Base-by-base conservation (phyloP, 805 yeast genomes). In the Metschnikowia hibisci region DNA sequence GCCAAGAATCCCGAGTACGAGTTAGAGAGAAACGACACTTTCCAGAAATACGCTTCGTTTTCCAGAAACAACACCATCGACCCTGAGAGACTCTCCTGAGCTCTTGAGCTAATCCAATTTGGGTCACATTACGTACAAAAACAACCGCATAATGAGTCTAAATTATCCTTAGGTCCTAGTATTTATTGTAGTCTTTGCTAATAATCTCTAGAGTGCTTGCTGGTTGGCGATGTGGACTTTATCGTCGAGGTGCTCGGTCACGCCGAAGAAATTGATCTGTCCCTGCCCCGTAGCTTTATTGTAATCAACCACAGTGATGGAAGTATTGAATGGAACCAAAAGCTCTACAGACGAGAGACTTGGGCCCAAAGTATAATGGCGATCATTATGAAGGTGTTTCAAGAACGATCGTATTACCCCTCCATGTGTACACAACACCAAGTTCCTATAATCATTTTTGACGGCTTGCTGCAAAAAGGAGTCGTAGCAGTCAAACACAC, bases 381-480 rank as follows among this genome's bases (percentile, higher is more conserved):
- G 52, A 16, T 66, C 71, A 4, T 60, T 54, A 38, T 78, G 63
- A 33, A 84, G 63, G 57, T 80, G 70, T 46, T 75, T 74, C 31
- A 78, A 57, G 29, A 82, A 71, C 23, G 80, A 75, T 35, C 87
- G 76, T 13, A 87, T 81, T 1, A 84, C 84, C 7, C 95, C 95
- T 15, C 96, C 96, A 59, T 87, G 96, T 11, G 88, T 78, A 44
- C 87, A 78, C 15, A 86, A 46, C 11, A 81, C 66, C 2, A 84
- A 73, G 52, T 84, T 85, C 39, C 62, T 63, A 43, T 62, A 57
- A 18, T 61, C 61, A 1, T 63, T 55, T 0, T 51, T 52, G 3
- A 60, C 53, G 2, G 74, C 62, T 22, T 64, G 66, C 8, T 67
- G 63, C 3, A 80, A 57, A 0, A 77, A 62, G 1, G 46, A 40